phyloP scores from a whole-genome alignment of 768 basidiomycete species.

The Gymnopilus dilepis region DNA sequence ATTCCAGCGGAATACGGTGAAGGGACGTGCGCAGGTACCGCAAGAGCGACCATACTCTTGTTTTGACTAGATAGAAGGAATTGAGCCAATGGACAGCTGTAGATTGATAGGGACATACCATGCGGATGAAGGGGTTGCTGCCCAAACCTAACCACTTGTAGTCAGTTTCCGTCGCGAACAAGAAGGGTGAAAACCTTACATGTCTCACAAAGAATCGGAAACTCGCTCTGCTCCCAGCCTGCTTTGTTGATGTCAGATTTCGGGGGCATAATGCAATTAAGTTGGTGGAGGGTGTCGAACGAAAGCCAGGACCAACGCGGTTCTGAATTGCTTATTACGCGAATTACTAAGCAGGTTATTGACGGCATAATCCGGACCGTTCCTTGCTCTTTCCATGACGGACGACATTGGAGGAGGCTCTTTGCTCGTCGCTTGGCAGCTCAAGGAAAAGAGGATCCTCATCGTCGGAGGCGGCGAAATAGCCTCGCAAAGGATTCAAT shows the following conservation, averaged over 20 bases:
- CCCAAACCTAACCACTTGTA: slow-evolving; percentile 67
- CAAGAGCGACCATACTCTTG: slow-evolving; percentile 96
- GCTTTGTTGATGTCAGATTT: slow-evolving; percentile 96
- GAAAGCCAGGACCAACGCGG: neutral
- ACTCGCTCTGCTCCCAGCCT: slow-evolving; percentile 93
- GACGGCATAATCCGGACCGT: neutral
- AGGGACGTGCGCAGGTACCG: slow-evolving; percentile 96
- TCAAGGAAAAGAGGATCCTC: slow-evolving; percentile 81
- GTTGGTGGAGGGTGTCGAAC: neutral
- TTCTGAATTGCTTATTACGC: neutral
- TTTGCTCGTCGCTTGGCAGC: slow-evolving; percentile 92
- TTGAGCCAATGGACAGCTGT: neutral
- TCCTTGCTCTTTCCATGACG: slow-evolving; percentile 14
- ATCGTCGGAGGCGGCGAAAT: slow-evolving; percentile 95
- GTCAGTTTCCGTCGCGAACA: slow-evolving; percentile 2
- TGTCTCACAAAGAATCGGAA: slow-evolving; percentile 92
- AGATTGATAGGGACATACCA: slow-evolving; percentile 60
- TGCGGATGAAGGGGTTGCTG: slow-evolving; percentile 90
- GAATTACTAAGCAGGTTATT: slow-evolving; percentile 13
- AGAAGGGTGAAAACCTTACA: slow-evolving; percentile 54
- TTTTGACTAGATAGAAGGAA: slow-evolving; percentile 68
- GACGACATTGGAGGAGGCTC: slow-evolving; percentile 61
- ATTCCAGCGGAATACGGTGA: slow-evolving; percentile 98
- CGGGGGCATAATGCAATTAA: slow-evolving; percentile 41
- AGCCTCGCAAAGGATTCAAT: slow-evolving; percentile 86